Evolutionary conservation across 495 filamentous ascomycete genomes (phyloP).

Genomic region (Hypoxylon subgilvum): DNA sequence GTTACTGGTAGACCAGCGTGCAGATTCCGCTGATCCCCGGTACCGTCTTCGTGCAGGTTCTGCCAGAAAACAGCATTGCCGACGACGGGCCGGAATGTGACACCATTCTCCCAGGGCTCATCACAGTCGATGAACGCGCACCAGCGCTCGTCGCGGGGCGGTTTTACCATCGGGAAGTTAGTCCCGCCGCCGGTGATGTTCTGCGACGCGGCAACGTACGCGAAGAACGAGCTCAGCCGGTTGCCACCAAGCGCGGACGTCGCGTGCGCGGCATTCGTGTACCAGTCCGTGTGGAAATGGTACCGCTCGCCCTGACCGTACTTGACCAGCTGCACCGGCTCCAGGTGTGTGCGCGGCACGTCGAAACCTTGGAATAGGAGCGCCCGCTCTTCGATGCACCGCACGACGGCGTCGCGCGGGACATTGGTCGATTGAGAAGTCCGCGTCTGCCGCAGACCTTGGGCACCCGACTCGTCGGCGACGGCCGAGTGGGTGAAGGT

Average conservation of each 20-base stretch:
- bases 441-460: slow-evolving; percentile 44
- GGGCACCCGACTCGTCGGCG: slow-evolving; percentile 39
- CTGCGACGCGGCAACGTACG: slow-evolving; percentile 54
- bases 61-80: slow-evolving; percentile 80
- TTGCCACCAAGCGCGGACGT: slow-evolving; percentile 53
- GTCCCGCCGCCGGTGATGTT: slow-evolving; percentile 62
- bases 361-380: slow-evolving; percentile 71
- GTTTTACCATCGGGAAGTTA: slow-evolving; percentile 57
- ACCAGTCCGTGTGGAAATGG: slow-evolving; percentile 65
- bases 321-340: slow-evolving; percentile 61
- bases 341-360: slow-evolving; percentile 50
- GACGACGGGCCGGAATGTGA: slow-evolving; percentile 70
- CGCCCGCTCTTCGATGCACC: slow-evolving; percentile 73
- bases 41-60: slow-evolving; percentile 65
- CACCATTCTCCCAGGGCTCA: slow-evolving; percentile 58
- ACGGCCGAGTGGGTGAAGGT: slow-evolving; percentile 52
- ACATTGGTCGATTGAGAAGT: slow-evolving; percentile 55
- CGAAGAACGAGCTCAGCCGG: slow-evolving; percentile 61
- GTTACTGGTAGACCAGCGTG: slow-evolving; percentile 75
- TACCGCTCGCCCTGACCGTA: slow-evolving; percentile 57
- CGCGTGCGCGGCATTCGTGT: slow-evolving; percentile 49
- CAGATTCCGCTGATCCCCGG: slow-evolving; percentile 67
- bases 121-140: slow-evolving; percentile 67
- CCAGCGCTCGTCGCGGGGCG: slow-evolving; percentile 56
- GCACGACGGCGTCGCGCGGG: slow-evolving; percentile 62